Base-by-base conservation (phyloP, 768 basidiomycete species). In the Mycena indigotica region DNA sequence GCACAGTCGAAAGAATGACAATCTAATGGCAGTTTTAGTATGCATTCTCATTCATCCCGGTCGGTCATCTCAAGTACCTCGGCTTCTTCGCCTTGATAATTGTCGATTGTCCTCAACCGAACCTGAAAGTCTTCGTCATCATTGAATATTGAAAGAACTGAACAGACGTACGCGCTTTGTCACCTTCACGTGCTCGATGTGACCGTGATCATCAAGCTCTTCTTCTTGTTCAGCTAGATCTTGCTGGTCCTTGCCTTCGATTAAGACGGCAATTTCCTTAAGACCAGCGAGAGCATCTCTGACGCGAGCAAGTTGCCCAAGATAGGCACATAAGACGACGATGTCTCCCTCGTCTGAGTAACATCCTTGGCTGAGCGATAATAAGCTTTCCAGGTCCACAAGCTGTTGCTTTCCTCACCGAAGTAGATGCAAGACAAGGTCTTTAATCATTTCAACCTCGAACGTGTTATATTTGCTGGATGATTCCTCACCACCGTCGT, bases 1-100 rank as follows among this genome's bases (percentile, higher is more conserved):
- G 75, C 12, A 92, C 89, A 13, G 90, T 76, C 0, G 88, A 89
- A 8, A 92, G 75, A 25, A 92, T 88, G 28, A 91, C 81, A 52
- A 91, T 80, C 75, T 87, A 57, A 3, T 10, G 4, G 12, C n/a
- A 49, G 55, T 2, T 41, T n/a, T n/a, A n/a, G n/a, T n/a, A n/a
- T n/a, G n/a, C n/a, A n/a, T n/a, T n/a, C n/a, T n/a, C n/a, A n/a
- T n/a, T n/a, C 56, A 50, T 40, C 12, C 15, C 65, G 45, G 29
- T 17, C 21, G 51, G 23, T 13, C 17, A 49, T n/a, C n/a, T n/a
- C n/a, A 39, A 21, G 28, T 61, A 82, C 84, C 66, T 78, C 82
- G 1, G 81, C 85, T 72, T 89, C 88, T 57, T 87, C 84, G 2
- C 89, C 90, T 69, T 92, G 91, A 66, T 84, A 92, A 50, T 86